Percentiles rank a stretch among this genome's conserved stretches.
Conservation (phyloP, 2,329 filamentous ascomycete species). For the Huntiella savannae region DNA sequence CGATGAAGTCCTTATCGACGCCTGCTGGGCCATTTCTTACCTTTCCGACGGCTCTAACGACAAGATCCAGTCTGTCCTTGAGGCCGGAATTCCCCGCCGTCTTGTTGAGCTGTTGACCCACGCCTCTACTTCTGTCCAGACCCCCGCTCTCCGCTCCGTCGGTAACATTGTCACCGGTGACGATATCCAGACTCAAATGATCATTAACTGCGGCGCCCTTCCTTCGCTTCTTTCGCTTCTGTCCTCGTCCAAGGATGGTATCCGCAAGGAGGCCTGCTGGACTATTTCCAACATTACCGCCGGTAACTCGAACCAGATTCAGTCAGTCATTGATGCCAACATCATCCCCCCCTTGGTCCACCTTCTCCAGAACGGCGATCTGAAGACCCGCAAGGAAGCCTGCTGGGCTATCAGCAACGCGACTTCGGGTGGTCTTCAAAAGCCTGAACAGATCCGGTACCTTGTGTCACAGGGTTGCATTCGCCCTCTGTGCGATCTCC, state of each 20-base stretch:
- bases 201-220: conserved; percentile 94
- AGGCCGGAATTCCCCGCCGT: conserved; percentile 89
- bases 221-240: conserved; percentile 82
- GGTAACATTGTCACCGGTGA: conserved; percentile 98
- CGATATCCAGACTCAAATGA: conserved; percentile 96
- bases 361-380: conserved; percentile 84
- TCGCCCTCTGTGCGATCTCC: conserved; percentile 86
- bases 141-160: conserved; percentile 85
- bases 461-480: conserved; percentile 88
- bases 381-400: conserved; percentile 97
- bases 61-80: conserved; percentile 97
- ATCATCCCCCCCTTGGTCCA: conserved; percentile 95
- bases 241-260: conserved; percentile 94
- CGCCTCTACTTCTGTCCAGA: conserved; percentile 94
- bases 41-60: conserved; percentile 95
- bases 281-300: conserved; percentile 98
- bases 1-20: conserved; percentile 94
- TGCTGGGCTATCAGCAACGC: conserved; percentile 99
- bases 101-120: conserved; percentile 97
- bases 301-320: conserved; percentile 93
- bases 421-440: conserved; percentile 90
- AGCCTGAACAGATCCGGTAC: conserved; percentile 96
- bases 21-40: conserved; percentile 98
- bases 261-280: conserved; percentile 99
- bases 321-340: conserved; percentile 88